phyloP scores from a whole-genome alignment of 2,329 filamentous ascomycete genomes.

The Venturia aucupariae region DNA sequence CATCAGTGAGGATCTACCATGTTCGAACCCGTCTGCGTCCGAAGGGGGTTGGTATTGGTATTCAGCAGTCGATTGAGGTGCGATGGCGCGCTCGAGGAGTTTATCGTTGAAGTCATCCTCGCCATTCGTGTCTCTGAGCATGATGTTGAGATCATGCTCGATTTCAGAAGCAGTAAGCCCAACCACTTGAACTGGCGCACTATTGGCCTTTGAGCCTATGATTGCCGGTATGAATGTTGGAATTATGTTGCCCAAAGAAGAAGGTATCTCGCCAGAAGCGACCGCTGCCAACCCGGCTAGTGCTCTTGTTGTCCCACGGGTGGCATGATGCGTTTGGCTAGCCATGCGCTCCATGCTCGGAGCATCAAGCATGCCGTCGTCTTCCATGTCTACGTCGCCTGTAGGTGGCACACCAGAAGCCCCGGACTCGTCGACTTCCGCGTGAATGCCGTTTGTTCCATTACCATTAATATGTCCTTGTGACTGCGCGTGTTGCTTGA shows the following conservation, averaged over 20 bases:
- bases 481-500: slow-evolving; percentile 34
- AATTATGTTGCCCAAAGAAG: slow-evolving; percentile 25
- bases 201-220: slow-evolving; percentile 38
- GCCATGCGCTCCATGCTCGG: slow-evolving; percentile 53
- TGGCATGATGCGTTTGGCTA: slow-evolving; percentile 48
- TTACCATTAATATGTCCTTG: slow-evolving; percentile 19
- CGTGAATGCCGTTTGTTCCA: slow-evolving; percentile 22
- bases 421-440: neutral
- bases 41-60: slow-evolving; percentile 28
- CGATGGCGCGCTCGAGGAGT: slow-evolving; percentile 27
- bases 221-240: slow-evolving; percentile 28
- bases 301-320: slow-evolving; percentile 42
- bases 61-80: slow-evolving; percentile 25
- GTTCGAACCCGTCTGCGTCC: slow-evolving; percentile 16
- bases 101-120: slow-evolving; percentile 32
- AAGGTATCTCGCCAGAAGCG: slow-evolving; percentile 24
- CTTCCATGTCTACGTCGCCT: slow-evolving; percentile 17
- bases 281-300: slow-evolving; percentile 46
- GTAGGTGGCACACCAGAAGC: neutral
- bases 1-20: slow-evolving; percentile 13
- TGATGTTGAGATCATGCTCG: slow-evolving; percentile 41
- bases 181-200: slow-evolving; percentile 38
- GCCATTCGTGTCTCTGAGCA: slow-evolving; percentile 30
- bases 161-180: slow-evolving; percentile 34
- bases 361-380: slow-evolving; percentile 33